Percentiles rank a stretch among this genome's conserved stretches.
These are phyloP conservation scores for Rutstroemia sp. DNA, from an alignment of 2,329 filamentous ascomycete species.

Conservation along the genomic window DNA sequence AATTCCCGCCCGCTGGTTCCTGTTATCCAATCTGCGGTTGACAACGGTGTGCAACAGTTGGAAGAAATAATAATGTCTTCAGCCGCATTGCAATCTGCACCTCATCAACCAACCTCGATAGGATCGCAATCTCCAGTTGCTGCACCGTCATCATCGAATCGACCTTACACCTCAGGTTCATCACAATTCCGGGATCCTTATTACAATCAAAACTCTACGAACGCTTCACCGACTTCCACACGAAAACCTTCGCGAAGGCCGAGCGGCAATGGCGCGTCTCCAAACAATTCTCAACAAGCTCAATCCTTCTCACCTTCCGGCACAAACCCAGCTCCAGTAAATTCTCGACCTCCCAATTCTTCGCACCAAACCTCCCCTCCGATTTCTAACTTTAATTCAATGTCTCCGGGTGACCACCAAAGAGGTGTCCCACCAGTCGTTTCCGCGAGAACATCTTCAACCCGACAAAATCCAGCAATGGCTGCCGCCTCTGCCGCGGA, in stretches of 20 bases:
- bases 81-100: conserved; percentile 54
- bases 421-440: conserved; percentile 62
- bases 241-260: conserved; percentile 45
- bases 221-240: conserved; percentile 42
- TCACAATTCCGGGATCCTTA: conserved; percentile 49
- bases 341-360: conserved; percentile 27
- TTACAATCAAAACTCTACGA: conserved; percentile 32
- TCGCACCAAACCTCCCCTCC: conserved; percentile 28
- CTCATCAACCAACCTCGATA: conserved; percentile 43
- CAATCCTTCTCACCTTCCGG: conserved; percentile 25
- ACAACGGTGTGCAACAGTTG: conserved; percentile 13
- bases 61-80: conserved; percentile 47
- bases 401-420: conserved; percentile 40
- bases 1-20: neutral
- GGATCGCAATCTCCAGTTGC: conserved; percentile 40
- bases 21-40: conserved; percentile 9
- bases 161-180: conserved; percentile 46
- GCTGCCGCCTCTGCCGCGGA: conserved; percentile 21
- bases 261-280: conserved; percentile 40
- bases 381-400: conserved; percentile 27
- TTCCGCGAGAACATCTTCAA: conserved; percentile 77
- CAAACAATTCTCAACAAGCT: conserved; percentile 21
- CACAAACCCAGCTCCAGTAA: conserved; percentile 14
- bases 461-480: conserved; percentile 33
- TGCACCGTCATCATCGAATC: conserved; percentile 37